Conservation (phyloP, 495 filamentous ascomycete genomes). For the Penicillium taxi region DNA sequence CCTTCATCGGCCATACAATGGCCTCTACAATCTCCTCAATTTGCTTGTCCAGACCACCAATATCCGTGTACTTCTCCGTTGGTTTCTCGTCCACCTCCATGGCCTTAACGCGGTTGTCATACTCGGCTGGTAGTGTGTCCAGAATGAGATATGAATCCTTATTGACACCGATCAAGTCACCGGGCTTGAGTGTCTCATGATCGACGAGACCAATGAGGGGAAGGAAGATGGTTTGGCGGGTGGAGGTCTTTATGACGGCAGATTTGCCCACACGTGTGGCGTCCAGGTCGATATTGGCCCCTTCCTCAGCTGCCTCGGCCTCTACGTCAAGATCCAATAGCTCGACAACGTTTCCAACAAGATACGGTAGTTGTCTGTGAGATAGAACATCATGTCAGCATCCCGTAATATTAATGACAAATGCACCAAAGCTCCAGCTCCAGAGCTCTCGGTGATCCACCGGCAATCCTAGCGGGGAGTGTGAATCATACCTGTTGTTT, state of each 20-base stretch:
- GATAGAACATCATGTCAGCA: conserved; percentile 5
- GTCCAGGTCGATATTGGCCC: conserved; percentile 96
- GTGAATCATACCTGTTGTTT: conserved; percentile 84
- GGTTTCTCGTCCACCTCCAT: conserved; percentile 99
- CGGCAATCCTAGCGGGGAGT: not conserved
- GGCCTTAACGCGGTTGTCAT: conserved; percentile 97
- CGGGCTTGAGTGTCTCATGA: conserved; percentile 83
- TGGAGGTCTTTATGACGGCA: conserved; percentile 99
- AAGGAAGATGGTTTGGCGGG: conserved; percentile 96
- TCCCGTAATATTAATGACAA: not conserved
- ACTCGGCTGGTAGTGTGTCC: conserved; percentile 97
- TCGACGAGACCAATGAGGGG: conserved; percentile 97
- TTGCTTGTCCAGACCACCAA: conserved; percentile 96
- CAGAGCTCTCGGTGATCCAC: not conserved
- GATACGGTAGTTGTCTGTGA: conserved; percentile 86
- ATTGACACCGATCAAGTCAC: conserved; percentile 95
- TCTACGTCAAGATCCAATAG: conserved; percentile 93
- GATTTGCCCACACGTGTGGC: conserved; percentile 96
- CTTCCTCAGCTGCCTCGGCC: conserved; percentile 91
- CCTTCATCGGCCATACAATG: conserved; percentile 99
- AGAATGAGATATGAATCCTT: conserved; percentile 99
- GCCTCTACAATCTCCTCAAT: conserved; percentile 99
- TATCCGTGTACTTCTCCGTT: conserved; percentile 97
- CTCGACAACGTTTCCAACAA: conserved; percentile 97
- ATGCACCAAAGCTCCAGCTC: conserved; percentile 5